These are phyloP conservation scores for Fusarium oligoseptatum DNA, from an alignment of 2,329 filamentous ascomycete species.

Conservation along the genomic window DNA sequence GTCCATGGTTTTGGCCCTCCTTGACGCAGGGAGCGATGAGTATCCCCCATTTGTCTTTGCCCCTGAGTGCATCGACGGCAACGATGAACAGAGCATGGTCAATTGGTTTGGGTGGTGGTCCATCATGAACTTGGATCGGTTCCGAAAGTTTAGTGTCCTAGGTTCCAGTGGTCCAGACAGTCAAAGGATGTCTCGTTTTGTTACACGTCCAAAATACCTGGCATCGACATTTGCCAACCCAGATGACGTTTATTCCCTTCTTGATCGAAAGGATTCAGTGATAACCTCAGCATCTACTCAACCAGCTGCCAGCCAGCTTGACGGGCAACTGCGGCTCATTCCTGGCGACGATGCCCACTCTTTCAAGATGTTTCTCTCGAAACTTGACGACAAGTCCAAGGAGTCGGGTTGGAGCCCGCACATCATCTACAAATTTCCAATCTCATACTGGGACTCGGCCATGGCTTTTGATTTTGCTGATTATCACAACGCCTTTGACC, in stretches of 20 bases:
- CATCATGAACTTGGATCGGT: conserved; percentile 61
- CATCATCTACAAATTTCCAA: conserved; percentile 54
- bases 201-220: conserved; percentile 50
- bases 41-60: conserved; percentile 58
- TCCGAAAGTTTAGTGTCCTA: conserved; percentile 68
- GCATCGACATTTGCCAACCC: conserved; percentile 53
- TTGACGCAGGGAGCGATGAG: conserved; percentile 24
- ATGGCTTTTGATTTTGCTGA: conserved; percentile 45
- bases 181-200: conserved; percentile 42
- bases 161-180: conserved; percentile 56
- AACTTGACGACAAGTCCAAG: conserved; percentile 9
- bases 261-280: conserved; percentile 11
- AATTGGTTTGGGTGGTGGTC: conserved; percentile 75
- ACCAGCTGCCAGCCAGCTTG: not conserved
- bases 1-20: conserved; percentile 35
- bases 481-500: conserved; percentile 25
- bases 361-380: conserved; percentile 18
- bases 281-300: not conserved
- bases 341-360: conserved; percentile 15
- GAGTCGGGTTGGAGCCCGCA: conserved; percentile 34
- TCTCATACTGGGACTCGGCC: conserved; percentile 55
- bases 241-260: conserved; percentile 44
- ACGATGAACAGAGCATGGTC: conserved; percentile 73
- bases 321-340: conserved; percentile 9
- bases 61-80: conserved; percentile 62